Percentiles rank a stretch among this genome's conserved stretches.
phyloP scores from a whole-genome alignment of 805 yeast species.

The Metschnikowia arizonensis region DNA sequence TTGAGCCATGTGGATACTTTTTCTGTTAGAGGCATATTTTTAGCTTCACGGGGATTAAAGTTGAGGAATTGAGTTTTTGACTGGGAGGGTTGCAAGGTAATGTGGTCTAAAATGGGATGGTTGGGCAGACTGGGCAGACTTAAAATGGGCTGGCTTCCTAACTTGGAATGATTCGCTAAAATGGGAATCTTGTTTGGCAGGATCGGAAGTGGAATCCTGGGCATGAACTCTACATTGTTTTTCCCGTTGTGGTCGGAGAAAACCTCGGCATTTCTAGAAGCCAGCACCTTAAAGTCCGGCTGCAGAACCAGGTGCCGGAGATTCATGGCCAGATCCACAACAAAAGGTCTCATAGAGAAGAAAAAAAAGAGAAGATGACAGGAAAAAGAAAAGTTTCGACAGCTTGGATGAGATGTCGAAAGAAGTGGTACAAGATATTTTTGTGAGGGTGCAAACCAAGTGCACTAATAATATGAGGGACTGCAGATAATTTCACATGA shows the following conservation, averaged over 20 bases:
- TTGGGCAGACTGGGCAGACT: too few relatives aligned
- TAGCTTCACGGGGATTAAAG: constrained; percentile 60
- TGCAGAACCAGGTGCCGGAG: constrained; percentile 6
- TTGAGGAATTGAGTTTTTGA: constrained; percentile 2
- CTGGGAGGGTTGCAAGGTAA: not conserved
- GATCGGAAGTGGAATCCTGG: not conserved
- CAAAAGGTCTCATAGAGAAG: constrained; percentile 1
- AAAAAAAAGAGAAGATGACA: not conserved
- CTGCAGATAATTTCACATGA: not conserved
- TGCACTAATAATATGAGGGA: not conserved
- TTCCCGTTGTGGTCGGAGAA: not conserved
- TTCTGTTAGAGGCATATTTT: constrained; percentile 62
- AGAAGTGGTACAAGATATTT: not conserved
- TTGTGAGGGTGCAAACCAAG: constrained; percentile 2
- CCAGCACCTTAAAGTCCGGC: constrained; percentile 5
- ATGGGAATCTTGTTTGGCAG: not conserved
- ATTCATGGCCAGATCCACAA: not conserved
- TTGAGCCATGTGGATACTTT: constrained; percentile 64
- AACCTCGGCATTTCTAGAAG: not conserved
- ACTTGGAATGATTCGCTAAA: too few relatives aligned
- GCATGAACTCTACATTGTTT: constrained; percentile 2
- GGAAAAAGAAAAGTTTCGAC: not conserved
- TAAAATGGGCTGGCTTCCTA: too few relatives aligned
- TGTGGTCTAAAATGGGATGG: too few relatives aligned
- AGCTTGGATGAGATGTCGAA: not conserved